Conservation (phyloP, 352 stramenopile species). For the Globisporangium solare region DNA sequence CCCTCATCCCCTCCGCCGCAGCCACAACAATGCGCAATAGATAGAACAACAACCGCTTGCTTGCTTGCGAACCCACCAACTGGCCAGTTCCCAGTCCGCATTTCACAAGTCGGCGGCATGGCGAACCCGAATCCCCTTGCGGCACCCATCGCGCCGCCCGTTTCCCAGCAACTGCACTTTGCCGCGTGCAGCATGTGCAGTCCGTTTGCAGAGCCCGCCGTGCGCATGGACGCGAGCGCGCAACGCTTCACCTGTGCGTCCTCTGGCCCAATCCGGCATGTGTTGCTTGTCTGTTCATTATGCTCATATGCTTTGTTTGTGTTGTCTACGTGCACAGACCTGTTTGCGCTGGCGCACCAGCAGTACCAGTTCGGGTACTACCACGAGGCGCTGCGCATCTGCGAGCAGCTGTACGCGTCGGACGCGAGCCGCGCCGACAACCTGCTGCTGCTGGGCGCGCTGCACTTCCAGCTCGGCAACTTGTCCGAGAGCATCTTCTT, state of each 20-base stretch:
- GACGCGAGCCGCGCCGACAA: slow-evolving; percentile 89
- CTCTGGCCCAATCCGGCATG: too few relatives aligned
- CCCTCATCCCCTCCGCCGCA: neutral
- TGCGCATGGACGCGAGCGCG: slow-evolving; percentile 34
- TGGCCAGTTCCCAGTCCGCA: neutral
- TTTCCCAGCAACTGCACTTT: neutral
- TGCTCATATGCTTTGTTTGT: too few relatives aligned
- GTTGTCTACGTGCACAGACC: too few relatives aligned
- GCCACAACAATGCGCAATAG: neutral
- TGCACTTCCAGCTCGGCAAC: slow-evolving; percentile 93
- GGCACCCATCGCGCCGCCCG: neutral
- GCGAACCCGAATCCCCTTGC: neutral
- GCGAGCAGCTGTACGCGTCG: slow-evolving; percentile 86
- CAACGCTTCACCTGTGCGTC: slow-evolving; percentile 77
- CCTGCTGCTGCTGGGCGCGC: slow-evolving; percentile 88
- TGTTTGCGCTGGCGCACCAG: slow-evolving; percentile 76
- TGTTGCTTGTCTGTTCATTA: too few relatives aligned
- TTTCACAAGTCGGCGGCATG: neutral
- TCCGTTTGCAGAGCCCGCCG: slow-evolving; percentile 13
- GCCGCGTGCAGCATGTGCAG: slow-evolving; percentile 9
- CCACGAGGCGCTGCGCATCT: slow-evolving; percentile 73
- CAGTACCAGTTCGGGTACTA: slow-evolving; percentile 89
- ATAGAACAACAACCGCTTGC: neutral
- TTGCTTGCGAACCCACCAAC: neutral
- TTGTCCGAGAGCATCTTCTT: slow-evolving; percentile 93